Conservation (phyloP, 176 grass and related monocot genomes). For the Lolium multiflorum region DNA sequence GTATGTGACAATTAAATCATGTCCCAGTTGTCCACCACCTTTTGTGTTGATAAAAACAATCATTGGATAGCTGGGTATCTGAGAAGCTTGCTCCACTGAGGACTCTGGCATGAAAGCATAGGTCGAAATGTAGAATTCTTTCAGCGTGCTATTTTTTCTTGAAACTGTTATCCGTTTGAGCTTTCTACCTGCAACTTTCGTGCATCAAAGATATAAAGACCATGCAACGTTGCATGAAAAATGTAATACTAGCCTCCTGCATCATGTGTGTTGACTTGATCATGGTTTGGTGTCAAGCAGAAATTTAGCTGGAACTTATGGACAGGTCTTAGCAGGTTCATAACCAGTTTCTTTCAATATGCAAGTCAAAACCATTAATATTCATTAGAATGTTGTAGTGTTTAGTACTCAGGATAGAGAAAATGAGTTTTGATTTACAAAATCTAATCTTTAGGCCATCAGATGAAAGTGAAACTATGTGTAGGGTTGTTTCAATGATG, state of each 20-base stretch:
- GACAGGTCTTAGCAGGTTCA: not conserved
- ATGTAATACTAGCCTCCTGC: not conserved
- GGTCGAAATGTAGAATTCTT: slow-evolving; percentile 81
- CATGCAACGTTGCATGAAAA: not conserved
- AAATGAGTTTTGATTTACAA: not conserved
- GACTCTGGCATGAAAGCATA: slow-evolving; percentile 65
- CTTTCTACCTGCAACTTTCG: slow-evolving; percentile 51
- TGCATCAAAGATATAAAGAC: not conserved
- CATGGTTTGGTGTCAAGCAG: not conserved
- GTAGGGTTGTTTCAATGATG: not conserved
- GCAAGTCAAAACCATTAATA: slow-evolving; percentile 8
- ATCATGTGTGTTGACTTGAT: not conserved
- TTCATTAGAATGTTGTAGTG: not conserved
- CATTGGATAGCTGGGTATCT: slow-evolving; percentile 73
- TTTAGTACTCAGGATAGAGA: not conserved
- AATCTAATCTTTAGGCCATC: not conserved
- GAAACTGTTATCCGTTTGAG: slow-evolving; percentile 47
- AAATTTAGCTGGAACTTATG: slow-evolving; percentile 11
- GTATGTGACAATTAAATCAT: slow-evolving; percentile 69
- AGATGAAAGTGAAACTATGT: not conserved
- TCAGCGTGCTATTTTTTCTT: slow-evolving; percentile 47
- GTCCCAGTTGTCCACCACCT: slow-evolving; percentile 90
- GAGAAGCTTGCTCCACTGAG: slow-evolving; percentile 48
- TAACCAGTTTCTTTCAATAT: not conserved
- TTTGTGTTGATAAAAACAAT: slow-evolving; percentile 91